Evolutionary conservation across 2,329 filamentous ascomycete genomes (phyloP).

Genomic region (Alternaria longipes): DNA sequence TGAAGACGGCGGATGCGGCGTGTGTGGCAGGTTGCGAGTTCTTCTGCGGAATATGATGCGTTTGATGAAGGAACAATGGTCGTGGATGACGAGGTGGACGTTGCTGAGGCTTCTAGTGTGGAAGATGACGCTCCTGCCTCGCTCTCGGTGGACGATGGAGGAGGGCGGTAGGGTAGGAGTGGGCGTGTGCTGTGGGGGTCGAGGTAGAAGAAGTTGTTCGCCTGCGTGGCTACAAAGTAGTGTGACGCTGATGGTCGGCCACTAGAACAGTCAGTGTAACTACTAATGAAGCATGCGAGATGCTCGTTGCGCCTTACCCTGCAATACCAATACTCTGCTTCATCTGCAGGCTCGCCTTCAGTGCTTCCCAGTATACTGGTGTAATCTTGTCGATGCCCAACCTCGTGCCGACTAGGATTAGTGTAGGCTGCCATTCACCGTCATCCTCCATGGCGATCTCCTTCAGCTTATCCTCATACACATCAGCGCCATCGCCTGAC

Average conservation of each 20-base stretch:
- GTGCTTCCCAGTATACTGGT: conserved; percentile 92
- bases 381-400: conserved; percentile 95
- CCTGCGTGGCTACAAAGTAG: conserved; percentile 78
- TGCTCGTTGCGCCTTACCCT: conserved; percentile 66
- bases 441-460: conserved; percentile 75
- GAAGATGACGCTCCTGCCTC: not conserved
- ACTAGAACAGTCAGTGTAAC: conserved; percentile 57
- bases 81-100: conserved; percentile 29
- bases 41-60: conserved; percentile 69
- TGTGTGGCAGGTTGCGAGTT: conserved; percentile 87
- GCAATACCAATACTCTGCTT: conserved; percentile 95
- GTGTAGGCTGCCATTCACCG: conserved; percentile 77
- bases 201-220: conserved; percentile 87
- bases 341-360: conserved; percentile 84
- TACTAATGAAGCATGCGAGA: not conserved
- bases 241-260: conserved; percentile 91
- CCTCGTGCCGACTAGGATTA: conserved; percentile 88
- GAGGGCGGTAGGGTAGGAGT: conserved; percentile 68
- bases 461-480: conserved; percentile 90
- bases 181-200: conserved; percentile 90
- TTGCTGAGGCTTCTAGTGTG: conserved; percentile 21
- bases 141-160: conserved; percentile 5
- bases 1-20: conserved; percentile 82
- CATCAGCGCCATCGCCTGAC: conserved; percentile 87
- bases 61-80: conserved; percentile 30